These are phyloP conservation scores for Aspergillus sp. DNA, from an alignment of 2,329 filamentous ascomycete species.

Conservation along the genomic window DNA sequence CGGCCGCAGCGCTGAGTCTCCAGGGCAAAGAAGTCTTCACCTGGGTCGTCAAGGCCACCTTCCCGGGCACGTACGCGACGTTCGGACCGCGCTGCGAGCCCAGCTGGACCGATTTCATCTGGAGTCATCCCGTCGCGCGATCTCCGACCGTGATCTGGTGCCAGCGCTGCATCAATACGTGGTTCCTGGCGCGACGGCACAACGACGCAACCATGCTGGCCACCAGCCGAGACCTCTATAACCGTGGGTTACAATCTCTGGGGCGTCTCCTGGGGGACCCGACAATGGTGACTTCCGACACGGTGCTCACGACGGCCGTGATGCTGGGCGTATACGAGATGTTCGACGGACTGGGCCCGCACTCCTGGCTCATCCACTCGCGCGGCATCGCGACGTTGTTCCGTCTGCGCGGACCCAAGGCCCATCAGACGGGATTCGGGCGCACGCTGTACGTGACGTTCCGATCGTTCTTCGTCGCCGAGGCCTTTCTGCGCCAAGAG, in stretches of 20 bases:
- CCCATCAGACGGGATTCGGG: too few relatives aligned
- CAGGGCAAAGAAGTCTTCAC: slow-evolving; percentile 18
- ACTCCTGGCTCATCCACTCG: slow-evolving; percentile 4
- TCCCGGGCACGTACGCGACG: slow-evolving; percentile 15
- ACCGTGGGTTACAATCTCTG: slow-evolving; percentile 13
- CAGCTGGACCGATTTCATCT: slow-evolving; percentile 22
- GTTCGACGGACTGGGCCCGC: slow-evolving; percentile 12
- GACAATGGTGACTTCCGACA: slow-evolving; percentile 10
- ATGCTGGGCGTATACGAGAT: slow-evolving; percentile 21
- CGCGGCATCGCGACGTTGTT: too few relatives aligned
- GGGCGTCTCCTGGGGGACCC: slow-evolving; percentile 11
- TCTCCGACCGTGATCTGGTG: slow-evolving; percentile 9
- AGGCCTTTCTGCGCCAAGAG: slow-evolving; percentile 16
- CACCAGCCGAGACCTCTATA: slow-evolving; percentile 21
- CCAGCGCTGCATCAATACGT: slow-evolving; percentile 14
- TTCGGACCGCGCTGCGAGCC: slow-evolving; percentile 16
- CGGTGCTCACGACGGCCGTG: slow-evolving; percentile 18
- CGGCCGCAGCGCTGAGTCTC: slow-evolving; percentile 8
- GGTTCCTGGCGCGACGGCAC: slow-evolving; percentile 16
- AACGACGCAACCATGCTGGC: slow-evolving; percentile 13
- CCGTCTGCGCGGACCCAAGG: too few relatives aligned
- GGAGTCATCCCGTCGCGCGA: slow-evolving; percentile 8
- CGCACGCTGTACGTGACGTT: too few relatives aligned
- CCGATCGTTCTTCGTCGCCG: slow-evolving; percentile 11
- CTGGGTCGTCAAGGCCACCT: slow-evolving; percentile 16